Conservation (phyloP, 805 yeast genomes). For the Metschnikowia kofuensis region DNA sequence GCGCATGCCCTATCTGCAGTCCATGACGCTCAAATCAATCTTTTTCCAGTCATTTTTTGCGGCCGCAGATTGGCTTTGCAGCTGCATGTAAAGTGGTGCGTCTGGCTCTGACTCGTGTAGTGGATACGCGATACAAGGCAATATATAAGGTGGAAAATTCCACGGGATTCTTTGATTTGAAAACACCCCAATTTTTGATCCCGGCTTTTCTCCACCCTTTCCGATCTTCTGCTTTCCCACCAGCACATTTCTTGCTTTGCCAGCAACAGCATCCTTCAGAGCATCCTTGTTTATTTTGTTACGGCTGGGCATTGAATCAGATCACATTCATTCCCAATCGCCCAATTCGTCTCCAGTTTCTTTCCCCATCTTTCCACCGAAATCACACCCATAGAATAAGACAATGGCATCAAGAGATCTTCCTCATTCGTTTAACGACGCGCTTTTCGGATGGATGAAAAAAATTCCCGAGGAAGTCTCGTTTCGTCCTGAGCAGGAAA, state of each 20-base stretch:
- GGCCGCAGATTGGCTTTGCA: not conserved
- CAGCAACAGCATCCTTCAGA: no score
- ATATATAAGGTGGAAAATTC: not conserved
- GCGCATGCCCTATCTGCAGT: not conserved
- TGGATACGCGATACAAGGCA: not conserved
- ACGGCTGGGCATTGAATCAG: not conserved
- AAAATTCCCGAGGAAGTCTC: conserved; percentile 14
- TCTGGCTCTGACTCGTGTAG: not conserved
- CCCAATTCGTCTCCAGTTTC: no score
- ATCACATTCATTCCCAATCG: not conserved
- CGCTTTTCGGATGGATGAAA: conserved; percentile 12
- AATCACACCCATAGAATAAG: not conserved
- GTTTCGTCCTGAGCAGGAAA: conserved; percentile 5
- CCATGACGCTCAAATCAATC: not conserved
- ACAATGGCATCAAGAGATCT: conserved; percentile 20
- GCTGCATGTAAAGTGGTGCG: not conserved
- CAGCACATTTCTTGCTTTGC: no score
- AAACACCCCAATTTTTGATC: not conserved
- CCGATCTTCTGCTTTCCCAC: not conserved
- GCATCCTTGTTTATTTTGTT: no score
- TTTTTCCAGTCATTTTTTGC: conserved; percentile 1
- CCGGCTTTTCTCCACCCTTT: not conserved
- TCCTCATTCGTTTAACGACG: conserved; percentile 16
- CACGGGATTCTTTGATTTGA: not conserved
- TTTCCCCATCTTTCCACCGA: no score